Percentiles rank a stretch among this genome's conserved stretches.
Conservation (phyloP, 441 rosid genomes). For the Hypseocharis bilobata region DNA sequence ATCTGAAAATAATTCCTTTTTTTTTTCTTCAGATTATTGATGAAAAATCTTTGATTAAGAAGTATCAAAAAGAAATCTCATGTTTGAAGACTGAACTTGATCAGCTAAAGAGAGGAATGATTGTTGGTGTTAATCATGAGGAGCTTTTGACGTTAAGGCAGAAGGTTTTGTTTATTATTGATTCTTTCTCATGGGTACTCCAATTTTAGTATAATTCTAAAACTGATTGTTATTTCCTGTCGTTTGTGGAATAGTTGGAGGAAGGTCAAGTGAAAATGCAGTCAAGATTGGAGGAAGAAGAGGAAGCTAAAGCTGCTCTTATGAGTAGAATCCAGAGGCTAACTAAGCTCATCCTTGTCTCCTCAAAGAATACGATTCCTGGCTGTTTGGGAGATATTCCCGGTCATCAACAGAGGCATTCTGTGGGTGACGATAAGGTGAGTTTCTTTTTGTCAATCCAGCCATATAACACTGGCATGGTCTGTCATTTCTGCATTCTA, state of each 20-base stretch:
- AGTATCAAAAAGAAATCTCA: conserved; percentile 92
- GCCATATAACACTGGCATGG: neutral
- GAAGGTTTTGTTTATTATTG: conserved; percentile 42
- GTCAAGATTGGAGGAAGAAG: conserved; percentile 97
- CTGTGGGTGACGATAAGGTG: conserved; percentile 65
- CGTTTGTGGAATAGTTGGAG: conserved; percentile 53
- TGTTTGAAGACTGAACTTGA: conserved; percentile 80
- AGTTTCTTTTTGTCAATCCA: conserved; percentile 24
- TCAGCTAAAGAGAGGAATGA: conserved; percentile 70
- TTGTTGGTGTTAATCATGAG: conserved; percentile 80
- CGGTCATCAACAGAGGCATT: conserved; percentile 55
- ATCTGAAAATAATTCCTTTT: conserved; percentile 17
- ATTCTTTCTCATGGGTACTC: neutral
- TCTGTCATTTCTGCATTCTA: neutral
- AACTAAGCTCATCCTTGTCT: conserved; percentile 95
- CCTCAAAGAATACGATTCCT: conserved; percentile 76
- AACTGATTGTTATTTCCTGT: conserved; percentile 1
- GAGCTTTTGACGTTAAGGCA: conserved; percentile 83
- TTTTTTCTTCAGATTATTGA: conserved; percentile 64
- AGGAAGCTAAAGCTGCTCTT: conserved; percentile 98
- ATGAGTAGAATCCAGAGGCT: conserved; percentile 98
- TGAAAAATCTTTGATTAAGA: conserved; percentile 93
- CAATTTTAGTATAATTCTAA: neutral
- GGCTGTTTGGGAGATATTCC: conserved; percentile 56
- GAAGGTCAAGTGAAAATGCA: conserved; percentile 99